phyloP scores from a whole-genome alignment of 1,284 basidiomycete species.

The Ustilago trichophora region DNA sequence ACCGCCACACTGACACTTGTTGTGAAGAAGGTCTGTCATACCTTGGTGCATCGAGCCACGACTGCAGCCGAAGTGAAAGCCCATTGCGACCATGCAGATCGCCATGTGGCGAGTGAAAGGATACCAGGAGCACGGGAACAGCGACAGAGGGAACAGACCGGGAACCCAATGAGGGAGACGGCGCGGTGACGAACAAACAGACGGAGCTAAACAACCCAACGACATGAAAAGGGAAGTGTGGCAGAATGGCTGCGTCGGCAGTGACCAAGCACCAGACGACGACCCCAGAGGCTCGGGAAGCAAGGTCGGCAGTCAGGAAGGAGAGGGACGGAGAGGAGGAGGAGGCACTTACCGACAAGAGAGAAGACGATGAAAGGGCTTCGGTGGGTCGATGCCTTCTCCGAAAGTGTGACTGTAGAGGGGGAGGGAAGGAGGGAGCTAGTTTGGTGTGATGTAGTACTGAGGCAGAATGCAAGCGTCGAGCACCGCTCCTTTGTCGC shows the following conservation, averaged over 20 bases:
- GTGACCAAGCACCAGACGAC: slow-evolving; percentile 8
- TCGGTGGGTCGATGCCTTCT: slow-evolving; percentile 33
- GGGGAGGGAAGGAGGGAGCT: slow-evolving; percentile 16
- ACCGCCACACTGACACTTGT: too few relatives aligned
- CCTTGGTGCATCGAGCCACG: background rate
- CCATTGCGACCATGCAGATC: too few relatives aligned
- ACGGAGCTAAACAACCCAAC: too few relatives aligned
- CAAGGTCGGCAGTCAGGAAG: slow-evolving; percentile 1
- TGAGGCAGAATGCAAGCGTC: slow-evolving; percentile 40
- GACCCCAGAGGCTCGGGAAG: slow-evolving; percentile 15
- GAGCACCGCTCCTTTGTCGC: slow-evolving; percentile 24
- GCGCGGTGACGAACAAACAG: too few relatives aligned
- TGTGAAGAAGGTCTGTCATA: slow-evolving; percentile 1
- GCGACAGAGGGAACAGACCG: too few relatives aligned
- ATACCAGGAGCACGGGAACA: too few relatives aligned
- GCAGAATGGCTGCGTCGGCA: slow-evolving; percentile 16
- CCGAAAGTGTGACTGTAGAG: slow-evolving; percentile 28
- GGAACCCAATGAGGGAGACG: too few relatives aligned
- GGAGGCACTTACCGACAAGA: slow-evolving; percentile 30
- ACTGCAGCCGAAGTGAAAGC: slow-evolving; percentile 31
- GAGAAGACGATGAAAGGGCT: slow-evolving; percentile 11
- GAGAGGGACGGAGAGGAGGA: background rate
- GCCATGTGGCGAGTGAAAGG: too few relatives aligned
- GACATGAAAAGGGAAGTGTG: slow-evolving; percentile 9
- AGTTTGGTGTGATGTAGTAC: slow-evolving; percentile 33